A percentile compares a stretch with the other conserved stretches of the same genome.
These are phyloP conservation scores for Dillenia suffruticosa DNA, from an alignment of 164 flowering plant genomes.

Conservation along the genomic window DNA sequence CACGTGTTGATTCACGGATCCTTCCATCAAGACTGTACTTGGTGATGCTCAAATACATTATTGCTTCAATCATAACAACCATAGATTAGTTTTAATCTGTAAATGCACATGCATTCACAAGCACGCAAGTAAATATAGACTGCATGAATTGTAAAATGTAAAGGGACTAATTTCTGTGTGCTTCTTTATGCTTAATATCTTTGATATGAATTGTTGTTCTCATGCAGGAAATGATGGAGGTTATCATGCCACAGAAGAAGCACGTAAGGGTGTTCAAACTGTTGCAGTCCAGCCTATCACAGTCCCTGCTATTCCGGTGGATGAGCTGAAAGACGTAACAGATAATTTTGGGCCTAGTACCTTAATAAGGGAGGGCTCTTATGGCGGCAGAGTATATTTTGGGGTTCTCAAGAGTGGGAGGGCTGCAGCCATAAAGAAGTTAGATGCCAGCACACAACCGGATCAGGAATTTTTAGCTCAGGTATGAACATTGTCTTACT, in stretches of 20 bases:
- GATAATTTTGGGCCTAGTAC: conserved; percentile 66
- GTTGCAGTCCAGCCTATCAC: conserved; percentile 69
- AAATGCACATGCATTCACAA: no score
- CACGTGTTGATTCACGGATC: neutral
- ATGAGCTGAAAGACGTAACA: conserved; percentile 76
- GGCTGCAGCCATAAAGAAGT: conserved; percentile 77
- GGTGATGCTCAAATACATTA: no score
- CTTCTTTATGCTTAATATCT: no score
- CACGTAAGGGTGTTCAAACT: conserved; percentile 50
- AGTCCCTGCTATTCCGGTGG: conserved; percentile 62
- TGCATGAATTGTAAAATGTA: no score
- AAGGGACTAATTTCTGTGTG: no score
- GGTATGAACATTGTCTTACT: conserved; percentile 28
- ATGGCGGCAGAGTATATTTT: conserved; percentile 90
- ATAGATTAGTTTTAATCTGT: no score
- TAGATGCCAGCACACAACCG: conserved; percentile 90
- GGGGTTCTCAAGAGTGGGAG: conserved; percentile 64
- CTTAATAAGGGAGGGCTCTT: conserved; percentile 91
- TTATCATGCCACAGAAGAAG: conserved; percentile 50
- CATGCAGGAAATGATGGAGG: conserved; percentile 54
- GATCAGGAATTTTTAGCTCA: conserved; percentile 89
- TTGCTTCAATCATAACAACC: no score
- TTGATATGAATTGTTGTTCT: neutral
- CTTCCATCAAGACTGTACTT: no score
- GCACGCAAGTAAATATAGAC: no score